These are phyloP conservation scores for Phytopythium boreale DNA, from an alignment of 352 stramenopile species.

Conservation along the genomic window DNA sequence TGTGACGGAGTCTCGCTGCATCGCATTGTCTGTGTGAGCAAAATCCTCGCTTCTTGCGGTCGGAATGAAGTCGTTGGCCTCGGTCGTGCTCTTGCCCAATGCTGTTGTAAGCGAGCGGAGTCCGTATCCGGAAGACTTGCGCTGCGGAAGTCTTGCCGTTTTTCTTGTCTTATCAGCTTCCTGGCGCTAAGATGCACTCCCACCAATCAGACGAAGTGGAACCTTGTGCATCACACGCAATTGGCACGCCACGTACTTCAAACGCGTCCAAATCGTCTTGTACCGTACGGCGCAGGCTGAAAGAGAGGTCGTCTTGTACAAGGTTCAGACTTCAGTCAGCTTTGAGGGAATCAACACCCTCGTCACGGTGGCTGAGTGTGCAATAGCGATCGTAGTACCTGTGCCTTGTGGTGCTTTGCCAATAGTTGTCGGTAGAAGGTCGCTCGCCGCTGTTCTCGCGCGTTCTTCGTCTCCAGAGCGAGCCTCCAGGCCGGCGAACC, in stretches of 20 bases:
- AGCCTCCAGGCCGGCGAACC: constrained; percentile 63
- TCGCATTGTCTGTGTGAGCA: constrained; percentile 18
- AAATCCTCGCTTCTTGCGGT: constrained; percentile 23
- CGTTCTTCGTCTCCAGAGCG: constrained; percentile 55
- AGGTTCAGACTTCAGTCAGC: not conserved
- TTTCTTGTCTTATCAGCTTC: not conserved
- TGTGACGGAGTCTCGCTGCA: constrained; percentile 16
- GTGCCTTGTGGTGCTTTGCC: constrained; percentile 31
- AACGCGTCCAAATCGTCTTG: constrained; percentile 55
- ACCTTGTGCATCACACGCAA: not conserved
- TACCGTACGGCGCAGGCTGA: constrained; percentile 52
- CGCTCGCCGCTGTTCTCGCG: constrained; percentile 50
- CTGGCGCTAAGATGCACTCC: constrained; percentile 1
- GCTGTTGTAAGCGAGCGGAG: constrained; percentile 57
- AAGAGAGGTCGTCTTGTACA: constrained; percentile 36
- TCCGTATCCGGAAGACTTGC: constrained; percentile 62
- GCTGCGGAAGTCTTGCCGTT: constrained; percentile 16
- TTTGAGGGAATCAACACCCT: not conserved
- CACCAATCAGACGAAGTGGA: not conserved
- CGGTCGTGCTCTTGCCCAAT: constrained; percentile 25
- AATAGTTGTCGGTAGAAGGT: constrained; percentile 57
- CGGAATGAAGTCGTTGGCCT: constrained; percentile 23
- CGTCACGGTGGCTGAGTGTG: not conserved
- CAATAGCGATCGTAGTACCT: constrained; percentile 17
- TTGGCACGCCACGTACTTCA: constrained; percentile 30